phyloP scores from a whole-genome alignment of 2,329 filamentous ascomycete genomes.

The Fusarium sp. region DNA sequence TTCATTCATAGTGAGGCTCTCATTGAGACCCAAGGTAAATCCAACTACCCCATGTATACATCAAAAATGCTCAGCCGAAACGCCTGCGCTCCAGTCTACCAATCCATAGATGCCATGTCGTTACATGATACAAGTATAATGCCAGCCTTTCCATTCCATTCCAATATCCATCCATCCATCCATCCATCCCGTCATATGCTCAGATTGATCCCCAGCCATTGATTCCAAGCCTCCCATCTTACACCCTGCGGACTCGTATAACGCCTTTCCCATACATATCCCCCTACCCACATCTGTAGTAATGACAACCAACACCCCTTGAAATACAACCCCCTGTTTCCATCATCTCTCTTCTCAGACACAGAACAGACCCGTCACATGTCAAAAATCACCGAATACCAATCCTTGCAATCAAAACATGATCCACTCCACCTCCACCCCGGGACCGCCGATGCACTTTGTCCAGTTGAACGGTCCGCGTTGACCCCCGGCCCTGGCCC shows the following conservation, averaged over 20 bases:
- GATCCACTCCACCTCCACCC: constrained; percentile 72
- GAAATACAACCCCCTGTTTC: constrained; percentile 18
- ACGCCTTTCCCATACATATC: neutral
- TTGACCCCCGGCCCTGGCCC: constrained; percentile 48
- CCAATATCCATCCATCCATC: no score
- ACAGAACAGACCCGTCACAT: constrained; percentile 26
- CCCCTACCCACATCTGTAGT: constrained; percentile 14
- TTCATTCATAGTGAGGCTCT: constrained; percentile 2
- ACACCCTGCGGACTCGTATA: neutral
- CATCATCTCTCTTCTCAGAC: constrained; percentile 14
- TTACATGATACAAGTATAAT: constrained; percentile 33
- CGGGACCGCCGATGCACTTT: constrained; percentile 65
- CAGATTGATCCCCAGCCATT: neutral
- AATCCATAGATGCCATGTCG: constrained; percentile 23
- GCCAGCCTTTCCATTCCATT: constrained; percentile 1
- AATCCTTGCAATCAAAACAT: constrained; percentile 62
- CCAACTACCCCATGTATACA: neutral
- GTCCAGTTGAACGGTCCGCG: constrained; percentile 68
- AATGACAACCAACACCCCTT: constrained; percentile 22
- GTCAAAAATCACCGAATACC: constrained; percentile 17
- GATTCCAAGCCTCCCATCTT: constrained; percentile 21
- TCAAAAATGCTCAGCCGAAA: constrained; percentile 22
- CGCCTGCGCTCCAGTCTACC: constrained; percentile 32
- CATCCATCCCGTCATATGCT: neutral
- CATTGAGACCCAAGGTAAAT: neutral